These are phyloP conservation scores for Kalmusia sp. DNA, from an alignment of 2,329 filamentous ascomycete genomes.

Conservation along the genomic window DNA sequence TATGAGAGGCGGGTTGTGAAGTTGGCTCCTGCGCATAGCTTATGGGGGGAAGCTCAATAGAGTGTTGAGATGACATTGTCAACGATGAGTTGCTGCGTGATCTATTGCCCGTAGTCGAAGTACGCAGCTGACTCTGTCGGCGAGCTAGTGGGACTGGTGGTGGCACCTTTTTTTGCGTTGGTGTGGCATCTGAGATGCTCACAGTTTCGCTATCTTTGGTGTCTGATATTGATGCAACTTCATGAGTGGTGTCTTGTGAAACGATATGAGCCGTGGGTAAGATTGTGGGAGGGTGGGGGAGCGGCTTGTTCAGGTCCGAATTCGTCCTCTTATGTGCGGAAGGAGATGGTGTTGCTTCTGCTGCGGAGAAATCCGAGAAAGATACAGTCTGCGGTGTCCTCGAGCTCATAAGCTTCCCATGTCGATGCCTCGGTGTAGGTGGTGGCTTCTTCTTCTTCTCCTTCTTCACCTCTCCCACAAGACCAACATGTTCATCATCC, in stretches of 20 bases:
- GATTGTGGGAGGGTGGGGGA: constrained; percentile 58
- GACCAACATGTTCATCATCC: constrained; percentile 54
- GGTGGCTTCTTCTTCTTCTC: constrained; percentile 74
- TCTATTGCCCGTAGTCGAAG: constrained; percentile 30
- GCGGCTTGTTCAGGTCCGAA: constrained; percentile 67
- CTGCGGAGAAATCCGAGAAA: constrained; percentile 41
- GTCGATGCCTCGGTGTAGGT: constrained; percentile 70
- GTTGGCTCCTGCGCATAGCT: constrained; percentile 27
- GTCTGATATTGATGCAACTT: constrained; percentile 19
- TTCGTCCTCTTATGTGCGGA: constrained; percentile 33
- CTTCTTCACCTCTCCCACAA: constrained; percentile 37
- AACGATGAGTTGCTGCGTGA: constrained; percentile 46
- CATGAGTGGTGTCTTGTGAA: constrained; percentile 28
- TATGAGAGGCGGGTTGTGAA: constrained; percentile 23
- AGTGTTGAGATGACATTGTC: constrained; percentile 45
- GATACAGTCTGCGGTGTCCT: constrained; percentile 49
- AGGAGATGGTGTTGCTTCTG: constrained; percentile 26
- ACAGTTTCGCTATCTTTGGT: constrained; percentile 21
- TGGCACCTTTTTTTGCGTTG: constrained; percentile 39
- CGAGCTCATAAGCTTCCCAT: constrained; percentile 74
- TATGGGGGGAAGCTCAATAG: constrained; percentile 29
- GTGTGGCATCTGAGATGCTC: constrained; percentile 26
- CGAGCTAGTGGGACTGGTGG: constrained; percentile 45
- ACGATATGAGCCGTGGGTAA: constrained; percentile 26
- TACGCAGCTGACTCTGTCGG: constrained; percentile 45